Base-by-base conservation (phyloP, 2,329 filamentous ascomycete genomes). In the Ophiostoma sp. region DNA sequence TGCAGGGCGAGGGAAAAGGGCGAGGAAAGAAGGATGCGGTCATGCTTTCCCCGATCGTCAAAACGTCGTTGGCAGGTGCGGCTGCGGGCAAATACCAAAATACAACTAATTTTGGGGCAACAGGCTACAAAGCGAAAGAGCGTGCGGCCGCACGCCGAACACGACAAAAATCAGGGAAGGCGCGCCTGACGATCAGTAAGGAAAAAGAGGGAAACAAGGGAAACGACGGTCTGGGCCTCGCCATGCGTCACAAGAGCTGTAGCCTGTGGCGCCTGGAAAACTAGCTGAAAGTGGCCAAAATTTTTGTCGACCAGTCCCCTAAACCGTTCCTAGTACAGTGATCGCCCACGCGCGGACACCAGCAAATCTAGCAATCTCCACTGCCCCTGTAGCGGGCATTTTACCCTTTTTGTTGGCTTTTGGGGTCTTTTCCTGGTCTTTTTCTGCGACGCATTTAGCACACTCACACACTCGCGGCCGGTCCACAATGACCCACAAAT, bases 81-180 rank as follows among this genome's bases (percentile, higher is more conserved):
- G 31, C 19, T 17, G 55, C 15, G 55, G 25, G 17, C 22, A 59
- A 22, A n/a, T n/a, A n/a, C 8, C 8, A 36, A 36, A 8, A 33
- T 22, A n/a, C 17, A 33, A 19, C 25, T 19, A 19, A 61, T 15
- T 61, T 36, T 6, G 15, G 42, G 42, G 57, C 57, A n/a, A 28
- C 57, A 55, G 50, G 50, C 57, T 61, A 33, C 28, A 61, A 8
- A 4, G 31, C 8, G 42, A 22, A 33, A 68, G 8, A 36, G 33
- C 59, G 59, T 42, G 31, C 33, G 33, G 17, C 9, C 39, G 39
- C 39, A 42, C 11, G 39, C 39, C 39, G 39, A 42, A 25, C 33
- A 42, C 33, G 39, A 50, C n/a, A 48, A 68, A 69, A 33, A 69
- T 22, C 66, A 69, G 66, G 66, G 66, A 69, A 69, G 66, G 42